Conservation (phyloP, 805 yeast genomes). For the Maudiozyma pseudohumilis region DNA sequence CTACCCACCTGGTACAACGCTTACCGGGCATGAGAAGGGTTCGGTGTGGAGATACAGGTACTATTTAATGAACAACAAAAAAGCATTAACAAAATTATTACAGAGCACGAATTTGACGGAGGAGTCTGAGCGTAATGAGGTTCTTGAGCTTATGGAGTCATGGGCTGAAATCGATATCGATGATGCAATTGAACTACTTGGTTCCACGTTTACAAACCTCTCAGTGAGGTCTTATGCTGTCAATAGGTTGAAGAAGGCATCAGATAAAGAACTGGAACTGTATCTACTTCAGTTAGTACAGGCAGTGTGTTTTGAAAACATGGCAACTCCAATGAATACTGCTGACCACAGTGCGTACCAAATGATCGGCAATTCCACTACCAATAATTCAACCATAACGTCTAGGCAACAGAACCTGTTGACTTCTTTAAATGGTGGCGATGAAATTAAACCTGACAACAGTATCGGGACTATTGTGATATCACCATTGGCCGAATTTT, state of each 20-base stretch:
- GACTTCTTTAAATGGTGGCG: constrained; percentile 9
- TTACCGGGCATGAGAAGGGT: constrained; percentile 76
- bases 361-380: constrained; percentile 27
- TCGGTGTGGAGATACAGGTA: constrained; percentile 86
- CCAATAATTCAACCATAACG: constrained; percentile 2
- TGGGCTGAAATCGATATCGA: constrained; percentile 75
- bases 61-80: constrained; percentile 58
- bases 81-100: constrained; percentile 68
- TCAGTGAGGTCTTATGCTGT: constrained; percentile 83
- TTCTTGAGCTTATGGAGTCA: constrained; percentile 56
- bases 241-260: constrained; percentile 65
- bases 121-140: constrained; percentile 69
- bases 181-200: constrained; percentile 76
- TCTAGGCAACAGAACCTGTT: constrained; percentile 3
- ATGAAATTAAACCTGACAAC: constrained; percentile 5
- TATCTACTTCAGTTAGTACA: constrained; percentile 86
- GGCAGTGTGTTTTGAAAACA: constrained; percentile 69
- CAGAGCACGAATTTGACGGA: constrained; percentile 86
- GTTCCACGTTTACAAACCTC: constrained; percentile 64
- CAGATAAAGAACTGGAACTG: constrained; percentile 68
- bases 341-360: constrained; percentile 29
- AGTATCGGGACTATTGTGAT: constrained; percentile 22
- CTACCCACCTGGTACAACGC: constrained; percentile 75
- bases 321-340: constrained; percentile 19
- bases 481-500: constrained; percentile 64